Base-by-base conservation (phyloP, 495 filamentous ascomycete genomes). In the Tuber microsphaerosporum region DNA sequence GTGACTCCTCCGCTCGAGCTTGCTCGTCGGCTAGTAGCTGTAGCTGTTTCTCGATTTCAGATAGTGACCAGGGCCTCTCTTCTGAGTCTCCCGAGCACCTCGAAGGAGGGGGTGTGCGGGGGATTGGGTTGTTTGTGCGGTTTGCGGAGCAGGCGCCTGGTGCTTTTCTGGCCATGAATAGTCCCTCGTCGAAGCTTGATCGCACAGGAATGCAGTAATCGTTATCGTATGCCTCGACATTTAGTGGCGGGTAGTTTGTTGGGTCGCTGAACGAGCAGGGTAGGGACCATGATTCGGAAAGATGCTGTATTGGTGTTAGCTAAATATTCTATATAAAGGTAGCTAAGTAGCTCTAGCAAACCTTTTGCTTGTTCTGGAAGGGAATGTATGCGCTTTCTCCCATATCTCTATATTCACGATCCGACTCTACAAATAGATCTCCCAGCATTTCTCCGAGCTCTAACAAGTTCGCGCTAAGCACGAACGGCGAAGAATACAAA, bases 41-140 rank as follows among this genome's bases (percentile, higher is more conserved):
- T 20, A 79, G 46, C 41, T 79, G 77, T 37, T 79, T 79, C 69
- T 79, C 77, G 75, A 79, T 79, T 41, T 79, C 76, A 2, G 73
- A 73, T 71, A 79, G 72, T 17, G 77, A 75, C 76, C 78, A 79
- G 22, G 76, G 77, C 31, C 78, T 76, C 19, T 79, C 77, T 12
- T 73, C 26, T 5, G 77, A 75, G 56, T 48, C 70, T 34, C 75
- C 73, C 16, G 77, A 79, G 42, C 76, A 75, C 65, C 69, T 75
- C 43, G 77, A 79, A 51, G 77, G 77, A 22, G 77, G 77, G 6
- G 77, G 77, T 34, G 77, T 79, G 31, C 34, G 45, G 14, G 77
- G 72, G 16, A 46, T 12, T 42, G 70, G n/a, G 70, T 75, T 42
- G 34, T 43, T 69, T 71, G 71, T 26, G 48, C 61, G 34, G 61